A percentile compares a stretch with the other conserved stretches of the same genome.
phyloP scores from a whole-genome alignment of 306 rosid genomes.

The Trichosanthes cucumerina region DNA sequence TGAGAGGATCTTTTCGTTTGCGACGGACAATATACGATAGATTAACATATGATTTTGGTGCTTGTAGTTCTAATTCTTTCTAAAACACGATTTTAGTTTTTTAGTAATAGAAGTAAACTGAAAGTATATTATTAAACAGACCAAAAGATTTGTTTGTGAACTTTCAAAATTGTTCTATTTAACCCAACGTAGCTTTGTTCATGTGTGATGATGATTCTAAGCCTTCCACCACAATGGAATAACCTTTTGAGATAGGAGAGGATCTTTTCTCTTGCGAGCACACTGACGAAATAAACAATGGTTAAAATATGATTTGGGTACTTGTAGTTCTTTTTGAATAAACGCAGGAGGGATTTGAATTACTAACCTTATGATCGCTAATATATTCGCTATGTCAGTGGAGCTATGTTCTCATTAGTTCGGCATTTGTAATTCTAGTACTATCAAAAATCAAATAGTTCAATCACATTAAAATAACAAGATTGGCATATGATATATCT shows the following conservation, averaged over 20 bases:
- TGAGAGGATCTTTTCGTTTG: background rate
- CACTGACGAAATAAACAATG: background rate
- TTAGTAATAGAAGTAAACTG: background rate
- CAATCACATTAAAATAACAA: background rate
- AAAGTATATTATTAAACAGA: background rate
- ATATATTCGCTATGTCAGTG: too few species aligned
- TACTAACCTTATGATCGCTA: too few species aligned
- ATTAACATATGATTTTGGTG: background rate
- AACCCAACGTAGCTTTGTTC: background rate
- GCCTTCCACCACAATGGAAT: background rate
- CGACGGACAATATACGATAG: background rate
- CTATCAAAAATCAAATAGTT: background rate
- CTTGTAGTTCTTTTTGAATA: background rate
- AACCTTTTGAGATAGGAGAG: background rate
- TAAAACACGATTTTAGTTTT: background rate
- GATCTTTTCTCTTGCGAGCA: background rate
- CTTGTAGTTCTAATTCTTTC: background rate
- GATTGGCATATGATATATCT: background rate
- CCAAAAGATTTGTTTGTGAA: background rate
- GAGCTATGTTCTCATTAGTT: too few species aligned
- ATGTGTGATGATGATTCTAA: background rate
- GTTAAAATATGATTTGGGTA: background rate
- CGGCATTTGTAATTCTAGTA: background rate
- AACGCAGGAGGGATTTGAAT: too few species aligned
- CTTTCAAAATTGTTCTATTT: background rate